Percentiles rank a stretch among this genome's conserved stretches.
These are phyloP conservation scores for Vigna angularis DNA, from an alignment of 306 rosid species.

Conservation along the genomic window DNA sequence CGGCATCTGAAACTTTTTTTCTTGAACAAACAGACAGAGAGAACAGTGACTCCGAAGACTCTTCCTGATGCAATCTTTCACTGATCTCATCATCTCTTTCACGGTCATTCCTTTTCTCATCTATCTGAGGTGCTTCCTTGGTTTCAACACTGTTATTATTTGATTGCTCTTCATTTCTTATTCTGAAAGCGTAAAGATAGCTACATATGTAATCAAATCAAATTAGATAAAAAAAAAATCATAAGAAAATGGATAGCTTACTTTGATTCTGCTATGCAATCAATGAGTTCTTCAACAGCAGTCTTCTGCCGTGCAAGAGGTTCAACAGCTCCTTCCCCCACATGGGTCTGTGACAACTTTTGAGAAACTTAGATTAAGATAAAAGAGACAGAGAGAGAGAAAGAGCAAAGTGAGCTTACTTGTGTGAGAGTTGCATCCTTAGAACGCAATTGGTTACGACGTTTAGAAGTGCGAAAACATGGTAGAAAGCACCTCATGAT, in stretches of 20 bases:
- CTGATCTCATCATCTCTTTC: background rate
- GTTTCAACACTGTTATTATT: constrained; percentile 28
- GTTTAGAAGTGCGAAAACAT: constrained; percentile 56
- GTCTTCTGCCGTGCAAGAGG: constrained; percentile 40
- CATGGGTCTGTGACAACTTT: constrained; percentile 44
- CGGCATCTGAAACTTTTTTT: constrained; percentile 33
- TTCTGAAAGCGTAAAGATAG: constrained; percentile 47
- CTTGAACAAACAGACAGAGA: constrained; percentile 54
- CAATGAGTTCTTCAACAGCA: constrained; percentile 33
- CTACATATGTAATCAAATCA: background rate
- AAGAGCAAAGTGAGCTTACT: constrained; percentile 37
- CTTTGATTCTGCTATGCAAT: constrained; percentile 50
- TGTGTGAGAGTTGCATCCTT: constrained; percentile 14
- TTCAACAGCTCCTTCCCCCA: constrained; percentile 44
- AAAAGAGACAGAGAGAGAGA: background rate
- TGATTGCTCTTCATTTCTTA: constrained; percentile 45
- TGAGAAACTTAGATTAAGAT: background rate
- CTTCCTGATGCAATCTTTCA: constrained; percentile 25
- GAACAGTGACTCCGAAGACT: constrained; percentile 56
- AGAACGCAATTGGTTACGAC: constrained; percentile 35
- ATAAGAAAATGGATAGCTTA: constrained; percentile 45
- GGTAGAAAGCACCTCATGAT: constrained; percentile 65
- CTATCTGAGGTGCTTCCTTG: constrained; percentile 8
- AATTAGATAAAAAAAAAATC: background rate
- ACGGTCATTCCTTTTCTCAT: background rate